phyloP scores from a whole-genome alignment of 1,284 basidiomycete genomes.

The Leccinum subrobustum region DNA sequence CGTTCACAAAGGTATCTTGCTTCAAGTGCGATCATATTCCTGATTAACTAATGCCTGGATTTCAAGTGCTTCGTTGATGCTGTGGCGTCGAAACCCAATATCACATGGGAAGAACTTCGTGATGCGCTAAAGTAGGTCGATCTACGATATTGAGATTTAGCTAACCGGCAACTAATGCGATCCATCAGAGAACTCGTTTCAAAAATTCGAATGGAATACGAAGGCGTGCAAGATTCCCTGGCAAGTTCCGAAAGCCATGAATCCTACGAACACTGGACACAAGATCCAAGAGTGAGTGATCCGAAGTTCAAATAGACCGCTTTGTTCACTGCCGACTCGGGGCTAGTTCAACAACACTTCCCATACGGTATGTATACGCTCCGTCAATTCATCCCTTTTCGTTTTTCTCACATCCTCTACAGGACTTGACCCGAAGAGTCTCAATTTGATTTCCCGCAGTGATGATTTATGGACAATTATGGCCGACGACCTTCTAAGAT shows the following conservation, averaged over 20 bases:
- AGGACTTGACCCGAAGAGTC: background rate
- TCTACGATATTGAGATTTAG: background rate
- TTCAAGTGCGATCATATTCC: background rate
- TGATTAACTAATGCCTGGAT: background rate
- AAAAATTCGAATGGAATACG: slow-evolving; percentile 17
- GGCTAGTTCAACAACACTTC: slow-evolving; percentile 14
- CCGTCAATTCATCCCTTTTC: background rate
- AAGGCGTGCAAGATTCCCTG: background rate
- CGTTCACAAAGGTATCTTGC: slow-evolving; percentile 28
- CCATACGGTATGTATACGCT: slow-evolving; percentile 13
- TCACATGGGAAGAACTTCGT: slow-evolving; percentile 26
- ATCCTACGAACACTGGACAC: slow-evolving; percentile 10
- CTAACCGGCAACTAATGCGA: background rate
- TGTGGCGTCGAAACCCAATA: slow-evolving; percentile 9
- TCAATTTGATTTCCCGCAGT: background rate
- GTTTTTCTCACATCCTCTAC: background rate
- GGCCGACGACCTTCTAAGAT: background rate
- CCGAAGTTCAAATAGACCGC: background rate
- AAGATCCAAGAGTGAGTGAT: slow-evolving; percentile 24
- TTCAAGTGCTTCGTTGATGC: slow-evolving; percentile 28
- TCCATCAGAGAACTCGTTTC: slow-evolving; percentile 13
- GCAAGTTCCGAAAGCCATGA: background rate
- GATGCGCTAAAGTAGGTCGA: slow-evolving; percentile 19
- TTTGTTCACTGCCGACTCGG: background rate
- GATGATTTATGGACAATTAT: background rate